These are phyloP conservation scores for Quercus cerris DNA, from an alignment of 306 rosid genomes.

Conservation along the genomic window DNA sequence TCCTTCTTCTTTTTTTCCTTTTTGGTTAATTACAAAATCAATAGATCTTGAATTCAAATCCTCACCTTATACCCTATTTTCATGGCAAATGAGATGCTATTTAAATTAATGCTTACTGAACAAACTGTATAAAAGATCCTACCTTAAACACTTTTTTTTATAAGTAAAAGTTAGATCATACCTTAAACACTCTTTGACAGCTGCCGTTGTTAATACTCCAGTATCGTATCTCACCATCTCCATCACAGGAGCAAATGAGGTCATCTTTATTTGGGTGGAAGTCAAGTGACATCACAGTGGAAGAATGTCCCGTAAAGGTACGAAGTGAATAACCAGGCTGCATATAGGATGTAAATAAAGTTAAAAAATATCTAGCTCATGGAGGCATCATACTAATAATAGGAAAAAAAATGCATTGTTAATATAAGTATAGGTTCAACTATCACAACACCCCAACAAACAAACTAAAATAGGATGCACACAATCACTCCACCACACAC, in stretches of 20 bases:
- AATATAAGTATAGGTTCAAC: conserved; percentile 16
- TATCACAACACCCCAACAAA: conserved; percentile 6
- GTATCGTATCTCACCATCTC: conserved; percentile 90
- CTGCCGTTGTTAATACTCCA: conserved; percentile 94
- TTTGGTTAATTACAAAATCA: not conserved
- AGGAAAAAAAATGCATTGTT: not conserved
- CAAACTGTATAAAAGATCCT: not conserved
- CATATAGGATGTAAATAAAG: conserved; percentile 15
- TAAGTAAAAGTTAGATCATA: conserved; percentile 17
- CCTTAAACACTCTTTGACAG: conserved; percentile 74
- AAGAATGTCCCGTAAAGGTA: conserved; percentile 78
- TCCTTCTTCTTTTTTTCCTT: not conserved
- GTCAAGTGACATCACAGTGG: conserved; percentile 83
- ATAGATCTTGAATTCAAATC: not conserved
- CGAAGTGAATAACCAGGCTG: conserved; percentile 93
- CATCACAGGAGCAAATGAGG: conserved; percentile 87
- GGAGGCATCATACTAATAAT: not conserved
- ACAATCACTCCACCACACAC: not conserved
- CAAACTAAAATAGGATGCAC: conserved; percentile 9
- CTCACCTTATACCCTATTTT: not conserved
- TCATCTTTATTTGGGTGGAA: conserved; percentile 95
- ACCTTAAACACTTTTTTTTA: conserved; percentile 65
- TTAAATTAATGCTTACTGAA: not conserved
- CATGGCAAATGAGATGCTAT: not conserved
- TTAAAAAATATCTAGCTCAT: not conserved